phyloP scores from a whole-genome alignment of 1,284 basidiomycete species.

The Dichomitus squalens region DNA sequence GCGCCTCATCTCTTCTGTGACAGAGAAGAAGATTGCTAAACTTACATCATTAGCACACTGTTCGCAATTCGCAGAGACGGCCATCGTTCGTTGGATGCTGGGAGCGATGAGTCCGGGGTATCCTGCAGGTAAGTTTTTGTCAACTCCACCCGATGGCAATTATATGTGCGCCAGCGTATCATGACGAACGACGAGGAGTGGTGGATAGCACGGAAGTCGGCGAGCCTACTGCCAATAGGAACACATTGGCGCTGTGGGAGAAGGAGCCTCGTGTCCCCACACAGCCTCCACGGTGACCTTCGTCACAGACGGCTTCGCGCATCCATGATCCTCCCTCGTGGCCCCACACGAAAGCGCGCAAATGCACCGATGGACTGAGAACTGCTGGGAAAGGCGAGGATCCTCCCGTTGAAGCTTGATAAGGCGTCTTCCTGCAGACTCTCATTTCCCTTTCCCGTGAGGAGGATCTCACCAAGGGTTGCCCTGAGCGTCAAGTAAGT shows the following conservation, averaged over 20 bases:
- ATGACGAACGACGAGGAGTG: no score
- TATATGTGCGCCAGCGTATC: no score
- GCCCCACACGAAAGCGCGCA: not conserved
- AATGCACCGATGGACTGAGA: not conserved
- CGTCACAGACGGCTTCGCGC: not conserved
- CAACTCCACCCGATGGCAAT: no score
- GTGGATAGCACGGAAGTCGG: not conserved
- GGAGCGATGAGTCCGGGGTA: no score
- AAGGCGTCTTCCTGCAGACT: not conserved
- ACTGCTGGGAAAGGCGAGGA: not conserved
- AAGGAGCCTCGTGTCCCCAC: not conserved
- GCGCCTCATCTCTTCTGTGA: constrained; percentile 24
- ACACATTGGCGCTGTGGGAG: no score
- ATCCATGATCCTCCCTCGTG: not conserved
- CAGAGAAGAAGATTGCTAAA: constrained; percentile 21
- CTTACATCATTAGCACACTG: constrained; percentile 28
- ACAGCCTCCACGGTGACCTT: not conserved
- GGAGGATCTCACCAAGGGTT: not conserved
- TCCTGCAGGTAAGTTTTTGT: no score
- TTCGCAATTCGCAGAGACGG: constrained; percentile 23
- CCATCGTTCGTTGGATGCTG: constrained; percentile 2
- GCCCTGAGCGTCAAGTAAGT: not conserved
- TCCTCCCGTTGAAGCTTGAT: not conserved
- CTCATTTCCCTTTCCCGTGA: not conserved
- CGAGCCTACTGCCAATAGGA: not conserved